Evolutionary conservation across 148 eudicot species (phyloP).

Genomic region (Camellia japonica): DNA sequence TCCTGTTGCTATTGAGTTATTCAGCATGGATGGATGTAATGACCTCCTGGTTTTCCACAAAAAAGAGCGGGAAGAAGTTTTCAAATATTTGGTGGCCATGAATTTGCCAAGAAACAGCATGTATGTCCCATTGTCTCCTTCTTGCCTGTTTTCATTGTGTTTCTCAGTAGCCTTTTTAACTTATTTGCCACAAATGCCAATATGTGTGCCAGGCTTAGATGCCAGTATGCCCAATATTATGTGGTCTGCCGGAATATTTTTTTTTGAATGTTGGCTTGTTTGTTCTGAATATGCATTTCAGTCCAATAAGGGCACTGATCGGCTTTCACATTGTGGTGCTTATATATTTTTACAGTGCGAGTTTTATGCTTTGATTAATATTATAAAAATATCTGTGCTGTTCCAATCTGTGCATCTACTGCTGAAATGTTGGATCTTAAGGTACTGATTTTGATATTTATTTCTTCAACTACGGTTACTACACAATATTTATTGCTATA

Average conservation of each 20-base stretch:
- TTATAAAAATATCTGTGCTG: neutral
- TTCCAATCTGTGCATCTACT: neutral
- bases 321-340: neutral
- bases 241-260: too few species aligned
- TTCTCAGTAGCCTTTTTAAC: slow-evolving; percentile 4
- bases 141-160: neutral
- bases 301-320: neutral
- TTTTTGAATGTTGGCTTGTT: neutral
- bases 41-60: slow-evolving; percentile 97
- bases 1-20: slow-evolving; percentile 95
- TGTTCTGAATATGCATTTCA: neutral
- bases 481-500: neutral
- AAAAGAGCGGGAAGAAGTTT: slow-evolving; percentile 96
- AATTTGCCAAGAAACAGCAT: slow-evolving; percentile 98
- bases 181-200: too few species aligned
- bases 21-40: slow-evolving; percentile 99
- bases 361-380: neutral
- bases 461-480: neutral
- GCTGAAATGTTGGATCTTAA: slow-evolving; percentile 1
- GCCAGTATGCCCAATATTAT: too few species aligned
- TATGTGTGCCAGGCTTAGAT: too few species aligned
- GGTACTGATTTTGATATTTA: neutral
- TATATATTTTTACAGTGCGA: neutral
- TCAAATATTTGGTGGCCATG: slow-evolving; percentile 91
- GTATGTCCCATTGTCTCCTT: slow-evolving; percentile 48